Percentiles rank a stretch among this genome's conserved stretches.
phyloP scores from a whole-genome alignment of 306 rosid genomes.

The Rosa rugosa region DNA sequence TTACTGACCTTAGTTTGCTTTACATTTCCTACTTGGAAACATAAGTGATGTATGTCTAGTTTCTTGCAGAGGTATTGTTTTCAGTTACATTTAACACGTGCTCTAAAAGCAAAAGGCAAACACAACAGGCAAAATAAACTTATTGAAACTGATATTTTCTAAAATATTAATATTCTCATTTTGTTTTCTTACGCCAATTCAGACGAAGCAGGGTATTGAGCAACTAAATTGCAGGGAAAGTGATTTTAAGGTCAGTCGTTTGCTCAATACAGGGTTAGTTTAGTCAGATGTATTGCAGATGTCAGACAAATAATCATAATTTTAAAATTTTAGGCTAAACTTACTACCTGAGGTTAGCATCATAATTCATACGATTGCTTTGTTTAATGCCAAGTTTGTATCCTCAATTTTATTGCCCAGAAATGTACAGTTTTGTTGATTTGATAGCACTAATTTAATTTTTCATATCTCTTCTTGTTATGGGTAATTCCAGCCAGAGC shows the following conservation, averaged over 20 bases:
- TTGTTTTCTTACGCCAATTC: constrained; percentile 24
- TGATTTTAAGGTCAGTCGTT: constrained; percentile 62
- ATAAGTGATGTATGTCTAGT: neutral
- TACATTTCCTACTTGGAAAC: neutral
- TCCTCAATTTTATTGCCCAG: neutral
- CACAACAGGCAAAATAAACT: neutral
- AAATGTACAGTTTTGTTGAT: neutral
- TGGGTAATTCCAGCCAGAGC: constrained; percentile 59
- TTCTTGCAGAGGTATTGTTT: neutral
- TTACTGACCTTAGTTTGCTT: neutral
- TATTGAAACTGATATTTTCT: neutral
- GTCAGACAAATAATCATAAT: neutral
- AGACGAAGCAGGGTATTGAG: constrained; percentile 62
- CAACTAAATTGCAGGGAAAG: constrained; percentile 49
- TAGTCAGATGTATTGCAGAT: neutral
- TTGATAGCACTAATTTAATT: constrained; percentile 10
- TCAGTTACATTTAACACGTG: neutral
- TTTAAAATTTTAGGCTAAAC: neutral
- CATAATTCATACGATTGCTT: constrained; percentile 1
- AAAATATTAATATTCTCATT: neutral
- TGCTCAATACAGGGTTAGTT: constrained; percentile 4
- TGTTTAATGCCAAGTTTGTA: neutral
- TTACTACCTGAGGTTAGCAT: neutral
- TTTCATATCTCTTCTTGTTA: constrained; percentile 12
- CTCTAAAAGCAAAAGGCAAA: neutral